Percentiles rank a stretch among this genome's conserved stretches.
These are phyloP conservation scores for Debaryomycetaceae sp. DNA, from an alignment of 1,139 yeast genomes.

Conservation along the genomic window DNA sequence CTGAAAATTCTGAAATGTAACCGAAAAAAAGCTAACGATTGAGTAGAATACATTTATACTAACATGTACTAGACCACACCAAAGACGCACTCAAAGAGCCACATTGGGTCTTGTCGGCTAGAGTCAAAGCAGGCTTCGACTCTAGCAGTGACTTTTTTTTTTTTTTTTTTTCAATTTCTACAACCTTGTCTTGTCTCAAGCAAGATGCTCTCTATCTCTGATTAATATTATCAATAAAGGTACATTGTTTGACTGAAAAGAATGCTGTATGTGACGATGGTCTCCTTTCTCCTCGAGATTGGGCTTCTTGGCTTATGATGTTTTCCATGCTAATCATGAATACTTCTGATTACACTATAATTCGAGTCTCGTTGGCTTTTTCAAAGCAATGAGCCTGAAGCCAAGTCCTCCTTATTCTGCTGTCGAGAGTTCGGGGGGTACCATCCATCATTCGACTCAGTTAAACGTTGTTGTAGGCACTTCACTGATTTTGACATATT, in stretches of 20 bases:
- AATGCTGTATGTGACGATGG: not conserved
- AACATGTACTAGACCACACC: not conserved
- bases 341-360: slow-evolving; percentile 40
- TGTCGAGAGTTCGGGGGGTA: not conserved
- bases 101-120: too few relatives aligned
- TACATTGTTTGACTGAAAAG: not conserved
- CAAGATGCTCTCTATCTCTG: not conserved
- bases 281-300: not conserved
- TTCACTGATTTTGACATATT: not conserved
- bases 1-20: slow-evolving; percentile 48
- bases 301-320: slow-evolving; percentile 37
- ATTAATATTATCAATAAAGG: not conserved
- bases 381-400: slow-evolving; percentile 26
- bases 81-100: not conserved
- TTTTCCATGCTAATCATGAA: slow-evolving; percentile 53
- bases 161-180: not conserved
- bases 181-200: not conserved
- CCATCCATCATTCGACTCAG: not conserved
- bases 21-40: not conserved
- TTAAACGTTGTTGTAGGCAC: not conserved
- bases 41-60: not conserved
- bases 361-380: slow-evolving; percentile 22
- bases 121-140: not conserved
- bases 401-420: slow-evolving; percentile 12
- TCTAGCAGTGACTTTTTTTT: not conserved